These are phyloP conservation scores for Debaryomyces singareniensis DNA, from an alignment of 1,139 yeast species.

Conservation along the genomic window DNA sequence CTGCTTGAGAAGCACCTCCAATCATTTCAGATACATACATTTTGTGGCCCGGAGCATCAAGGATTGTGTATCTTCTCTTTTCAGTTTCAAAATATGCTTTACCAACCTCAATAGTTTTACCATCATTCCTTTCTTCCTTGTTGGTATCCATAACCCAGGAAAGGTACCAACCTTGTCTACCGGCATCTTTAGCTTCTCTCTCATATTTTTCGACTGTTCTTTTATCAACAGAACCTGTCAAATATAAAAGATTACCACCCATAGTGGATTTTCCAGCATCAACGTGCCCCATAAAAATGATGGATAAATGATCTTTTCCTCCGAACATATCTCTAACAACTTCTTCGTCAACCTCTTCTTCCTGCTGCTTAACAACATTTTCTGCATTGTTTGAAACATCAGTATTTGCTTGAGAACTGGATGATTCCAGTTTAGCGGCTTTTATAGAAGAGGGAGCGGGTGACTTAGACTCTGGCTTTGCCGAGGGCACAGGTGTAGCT, in stretches of 20 bases:
- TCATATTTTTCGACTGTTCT: constrained; percentile 99
- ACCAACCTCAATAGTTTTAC: constrained; percentile 98
- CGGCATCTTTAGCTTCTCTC: constrained; percentile 98
- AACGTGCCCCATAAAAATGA: constrained; percentile 98
- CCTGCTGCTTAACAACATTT: constrained; percentile 64
- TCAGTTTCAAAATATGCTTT: constrained; percentile 97
- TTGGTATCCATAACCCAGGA: constrained; percentile 99
- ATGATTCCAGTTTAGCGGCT: constrained; percentile 8
- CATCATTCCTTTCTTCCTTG: constrained; percentile 97
- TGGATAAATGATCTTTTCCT: constrained; percentile 93
- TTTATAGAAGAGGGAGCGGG: constrained; percentile 5
- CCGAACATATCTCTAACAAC: constrained; percentile 90
- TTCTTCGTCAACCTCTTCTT: constrained; percentile 81
- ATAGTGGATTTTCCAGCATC: constrained; percentile 99
- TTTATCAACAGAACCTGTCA: constrained; percentile 96
- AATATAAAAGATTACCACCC: constrained; percentile 93
- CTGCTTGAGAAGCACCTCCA: constrained; percentile 99
- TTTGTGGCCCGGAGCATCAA: constrained; percentile 99
- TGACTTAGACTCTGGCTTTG: constrained; percentile 8
- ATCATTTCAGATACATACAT: constrained; percentile 98
- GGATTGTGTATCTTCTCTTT: constrained; percentile 92
- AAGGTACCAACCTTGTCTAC: constrained; percentile 98
- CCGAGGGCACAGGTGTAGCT: neutral
- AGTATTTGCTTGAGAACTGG: constrained; percentile 8
- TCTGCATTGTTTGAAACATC: constrained; percentile 31